Conservation (phyloP, 257 asterid genomes). For the Nicotiana otophora region DNA sequence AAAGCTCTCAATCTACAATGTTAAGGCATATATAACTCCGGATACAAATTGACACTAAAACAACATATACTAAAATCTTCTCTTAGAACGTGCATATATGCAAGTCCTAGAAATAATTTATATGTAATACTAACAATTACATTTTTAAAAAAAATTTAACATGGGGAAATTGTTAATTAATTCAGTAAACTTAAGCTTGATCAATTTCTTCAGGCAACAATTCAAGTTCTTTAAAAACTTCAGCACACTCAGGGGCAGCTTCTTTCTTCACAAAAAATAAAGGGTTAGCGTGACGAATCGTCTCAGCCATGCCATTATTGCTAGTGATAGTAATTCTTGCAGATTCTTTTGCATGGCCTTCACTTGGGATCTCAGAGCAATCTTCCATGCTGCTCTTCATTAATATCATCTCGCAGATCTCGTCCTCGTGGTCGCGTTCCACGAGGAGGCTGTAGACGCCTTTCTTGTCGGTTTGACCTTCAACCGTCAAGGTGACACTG, state of each 20-base stretch:
- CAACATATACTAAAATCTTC: too few species aligned
- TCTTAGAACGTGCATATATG: background rate
- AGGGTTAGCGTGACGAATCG: slow-evolving; percentile 38
- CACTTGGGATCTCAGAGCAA: slow-evolving; percentile 37
- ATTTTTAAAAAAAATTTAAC: too few species aligned
- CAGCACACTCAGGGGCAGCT: slow-evolving; percentile 20
- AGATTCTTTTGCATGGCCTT: slow-evolving; percentile 34
- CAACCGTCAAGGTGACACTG: slow-evolving; percentile 30
- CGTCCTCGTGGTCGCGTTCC: slow-evolving; percentile 53
- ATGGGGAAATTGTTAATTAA: background rate
- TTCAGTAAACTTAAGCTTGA: background rate
- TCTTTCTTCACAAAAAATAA: slow-evolving; percentile 37
- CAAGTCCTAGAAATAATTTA: background rate
- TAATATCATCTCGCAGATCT: slow-evolving; percentile 39
- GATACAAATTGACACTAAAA: too few species aligned
- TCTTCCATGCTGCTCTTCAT: slow-evolving; percentile 48
- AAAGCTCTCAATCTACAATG: background rate
- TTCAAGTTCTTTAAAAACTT: slow-evolving; percentile 38
- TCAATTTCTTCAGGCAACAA: background rate
- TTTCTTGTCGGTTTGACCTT: slow-evolving; percentile 26
- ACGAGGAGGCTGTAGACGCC: slow-evolving; percentile 38
- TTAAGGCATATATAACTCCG: too few species aligned
- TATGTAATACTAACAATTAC: background rate
- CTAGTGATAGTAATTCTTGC: slow-evolving; percentile 27
- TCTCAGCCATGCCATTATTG: slow-evolving; percentile 38